Evolutionary conservation across 805 yeast species (phyloP), one percentile per base, ranked within the genome.

Genomic region (Candida boidinii): DNA sequence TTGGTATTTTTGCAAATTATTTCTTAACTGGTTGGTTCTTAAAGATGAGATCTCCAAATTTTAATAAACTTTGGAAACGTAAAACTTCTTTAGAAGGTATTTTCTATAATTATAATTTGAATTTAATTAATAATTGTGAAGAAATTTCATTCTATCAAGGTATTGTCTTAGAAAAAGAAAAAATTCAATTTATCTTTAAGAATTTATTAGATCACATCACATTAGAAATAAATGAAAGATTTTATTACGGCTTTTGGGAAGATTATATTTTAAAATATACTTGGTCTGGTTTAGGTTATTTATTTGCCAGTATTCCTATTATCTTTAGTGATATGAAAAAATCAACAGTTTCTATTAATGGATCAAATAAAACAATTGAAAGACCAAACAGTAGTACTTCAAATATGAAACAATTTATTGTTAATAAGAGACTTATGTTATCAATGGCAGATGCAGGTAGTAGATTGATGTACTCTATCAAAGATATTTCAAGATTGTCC

Each of bases 111-210:
- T 80, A 83, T 44, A 94, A 88, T 52, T 62, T 86, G 48, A 83
- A 84, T 49, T 67, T 88, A 53, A 86, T 86, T 49, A 79, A 80
- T 37, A 88, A 88, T 49, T 79, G 87, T 49, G 97, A 88, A 59
- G 96, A 88, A 53, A 86, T 88, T 46, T 94, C 95, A 0, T 88
- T 88, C 51, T 88, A 87, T 54, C 87, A 87, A 51, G 97, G 97
- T 15, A 78, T 90, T 0, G 62, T 66, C 10, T 71, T 87, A 38
- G 96, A 88, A 56, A 80, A 79, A 48, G 48, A 58, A 7, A 82
- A 82, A 47, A 73, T 87, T 31, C 59, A 56, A 23, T 66, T 65
- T 26, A 68, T 81, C 13, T 87, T 80, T 51, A 53, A 62, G 14
- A 65, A 64, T 25, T 66, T 88, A 42, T 55, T 65, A 44, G 30